Evolutionary conservation across 345 rosid species (phyloP), one percentile per base, ranked within the genome.

Genomic region (Diplotaxis tenuifolia): DNA sequence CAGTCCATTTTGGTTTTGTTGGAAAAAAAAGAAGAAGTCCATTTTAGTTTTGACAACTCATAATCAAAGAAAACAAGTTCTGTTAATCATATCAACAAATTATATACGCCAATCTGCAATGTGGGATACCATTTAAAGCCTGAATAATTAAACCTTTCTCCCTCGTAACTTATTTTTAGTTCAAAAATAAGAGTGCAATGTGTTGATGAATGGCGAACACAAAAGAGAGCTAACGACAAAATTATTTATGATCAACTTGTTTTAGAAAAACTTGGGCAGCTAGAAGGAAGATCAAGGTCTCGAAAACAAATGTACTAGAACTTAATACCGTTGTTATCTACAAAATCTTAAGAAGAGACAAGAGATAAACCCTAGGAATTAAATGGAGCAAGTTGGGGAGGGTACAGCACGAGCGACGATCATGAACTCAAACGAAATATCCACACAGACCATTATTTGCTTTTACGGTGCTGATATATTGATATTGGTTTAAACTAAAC

Each of bases 321-420:
- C 42, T 53, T 23, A 25, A 7, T 36, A 65, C 47, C 23, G 27
- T 27, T 54, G 54, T 54, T 65, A 54, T 16, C n/a, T 12, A 3
- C 32, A 20, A 25, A 14, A 19, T 7, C 7, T 23, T 40, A 40
- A 40, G 49, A 64, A 27, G 6, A 27, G 14, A 19, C 15, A 40
- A 40, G 1, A 42, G 65, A 53, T 56, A 58, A 74, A 50, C 20
- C 18, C 12, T 9, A 25, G 19, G 62, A 68, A 68, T 61, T 75
- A 52, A 75, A 75, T 75, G 73, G 74, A 68, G 68, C 55, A 52
- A 68, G 73, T 75, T 75, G 15, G 25, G 78, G 73, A 75, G 78
- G 78, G 78, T 19, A 60, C 73, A 75, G 62, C 78, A 60, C 78
- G 78, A 75, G 56, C 74, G 57, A 75, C 78, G 78, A 75, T 75